Conservation (phyloP, 345 rosid genomes). For the Nasturtium officinale region DNA sequence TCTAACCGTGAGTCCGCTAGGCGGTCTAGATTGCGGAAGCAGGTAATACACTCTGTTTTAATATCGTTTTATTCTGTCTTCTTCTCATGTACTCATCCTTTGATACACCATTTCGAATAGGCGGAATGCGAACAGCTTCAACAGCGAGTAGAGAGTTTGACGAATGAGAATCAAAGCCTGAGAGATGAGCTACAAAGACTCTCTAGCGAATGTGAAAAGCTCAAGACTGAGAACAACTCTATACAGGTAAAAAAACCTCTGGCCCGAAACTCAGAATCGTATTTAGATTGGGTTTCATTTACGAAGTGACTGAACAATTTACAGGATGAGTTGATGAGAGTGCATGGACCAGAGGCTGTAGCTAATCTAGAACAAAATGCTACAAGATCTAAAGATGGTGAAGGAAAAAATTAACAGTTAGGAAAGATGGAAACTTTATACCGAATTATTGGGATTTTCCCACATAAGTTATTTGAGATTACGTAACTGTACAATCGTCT, state of each 20-base stretch:
- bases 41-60: conserved; percentile 50
- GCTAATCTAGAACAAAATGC: conserved; percentile 62
- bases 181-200: conserved; percentile 82
- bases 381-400: conserved; percentile 45
- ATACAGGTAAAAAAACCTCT: conserved; percentile 63
- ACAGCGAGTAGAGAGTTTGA: conserved; percentile 66
- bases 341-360: conserved; percentile 77
- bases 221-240: conserved; percentile 73
- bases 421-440: conserved; percentile 15
- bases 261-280: neutral
- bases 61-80: neutral
- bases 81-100: conserved; percentile 8
- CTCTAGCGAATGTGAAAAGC: conserved; percentile 86
- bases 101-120: conserved; percentile 38
- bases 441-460: conserved; percentile 30
- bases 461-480: conserved; percentile 34
- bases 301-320: neutral
- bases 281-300: neutral
- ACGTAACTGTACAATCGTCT: conserved; percentile 33
- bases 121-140: conserved; percentile 96
- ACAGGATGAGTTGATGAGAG: conserved; percentile 76
- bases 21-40: conserved; percentile 95
- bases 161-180: conserved; percentile 63
- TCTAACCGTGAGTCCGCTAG: conserved; percentile 98
- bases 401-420: conserved; percentile 46